Evolutionary conservation across 177 flowering plant genomes (phyloP).

Genomic region (Telopea speciosissima): DNA sequence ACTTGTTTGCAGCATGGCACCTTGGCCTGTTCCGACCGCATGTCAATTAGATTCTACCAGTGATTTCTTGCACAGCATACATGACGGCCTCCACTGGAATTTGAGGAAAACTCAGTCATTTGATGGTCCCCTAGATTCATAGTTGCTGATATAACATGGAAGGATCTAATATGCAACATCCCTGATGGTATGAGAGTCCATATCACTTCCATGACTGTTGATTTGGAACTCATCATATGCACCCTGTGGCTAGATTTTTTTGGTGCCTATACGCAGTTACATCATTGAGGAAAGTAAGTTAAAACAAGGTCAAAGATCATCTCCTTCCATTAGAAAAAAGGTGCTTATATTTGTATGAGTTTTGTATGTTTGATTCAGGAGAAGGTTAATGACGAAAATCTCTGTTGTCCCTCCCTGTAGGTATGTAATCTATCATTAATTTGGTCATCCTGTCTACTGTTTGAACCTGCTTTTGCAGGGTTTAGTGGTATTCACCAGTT

Average conservation of each 20-base stretch:
- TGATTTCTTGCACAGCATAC: slow-evolving; percentile 89
- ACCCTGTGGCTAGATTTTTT: no score
- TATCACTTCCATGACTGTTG: not conserved
- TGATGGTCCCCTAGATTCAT: slow-evolving; percentile 71
- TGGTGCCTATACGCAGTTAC: not conserved
- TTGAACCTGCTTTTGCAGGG: not conserved
- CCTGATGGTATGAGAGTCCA: not conserved
- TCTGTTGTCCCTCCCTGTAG: no score
- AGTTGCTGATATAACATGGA: not conserved
- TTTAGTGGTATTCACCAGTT: not conserved
- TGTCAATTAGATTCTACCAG: slow-evolving; percentile 77
- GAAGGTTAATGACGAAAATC: not conserved
- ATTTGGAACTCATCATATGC: no score
- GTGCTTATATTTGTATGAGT: not conserved
- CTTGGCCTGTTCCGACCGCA: slow-evolving; percentile 97
- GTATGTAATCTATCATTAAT: not conserved
- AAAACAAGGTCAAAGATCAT: not conserved
- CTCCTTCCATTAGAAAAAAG: no score
- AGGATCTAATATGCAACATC: not conserved
- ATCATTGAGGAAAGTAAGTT: not conserved
- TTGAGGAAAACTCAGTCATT: slow-evolving; percentile 78
- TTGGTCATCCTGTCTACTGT: not conserved
- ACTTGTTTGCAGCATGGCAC: slow-evolving; percentile 92
- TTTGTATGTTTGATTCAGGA: not conserved
- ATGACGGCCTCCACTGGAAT: slow-evolving; percentile 97